phyloP scores from a whole-genome alignment of 805 yeast genomes.

The Candida awuae region DNA sequence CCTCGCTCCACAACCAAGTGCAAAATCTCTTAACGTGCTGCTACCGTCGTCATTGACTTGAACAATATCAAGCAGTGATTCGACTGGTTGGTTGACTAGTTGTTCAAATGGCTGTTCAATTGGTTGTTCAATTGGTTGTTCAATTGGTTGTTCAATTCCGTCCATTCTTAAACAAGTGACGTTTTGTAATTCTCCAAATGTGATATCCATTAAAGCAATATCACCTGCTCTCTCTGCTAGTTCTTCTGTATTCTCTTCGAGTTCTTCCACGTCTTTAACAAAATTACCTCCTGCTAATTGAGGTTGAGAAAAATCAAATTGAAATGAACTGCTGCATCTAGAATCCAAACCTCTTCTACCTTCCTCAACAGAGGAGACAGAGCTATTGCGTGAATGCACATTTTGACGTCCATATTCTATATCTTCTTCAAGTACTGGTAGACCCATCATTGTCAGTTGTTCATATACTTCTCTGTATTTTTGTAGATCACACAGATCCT shows the following conservation, averaged over 20 bases:
- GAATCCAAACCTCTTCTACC: slow-evolving; percentile 7
- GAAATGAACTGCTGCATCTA: slow-evolving; percentile 10
- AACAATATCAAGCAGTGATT: background rate
- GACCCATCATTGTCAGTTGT: background rate
- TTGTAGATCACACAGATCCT: too few relatives aligned
- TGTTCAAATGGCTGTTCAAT: too few relatives aligned
- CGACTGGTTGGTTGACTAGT: too few relatives aligned
- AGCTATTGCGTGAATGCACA: slow-evolving; percentile 2
- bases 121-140: too few relatives aligned
- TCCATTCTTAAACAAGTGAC: background rate
- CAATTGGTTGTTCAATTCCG: background rate
- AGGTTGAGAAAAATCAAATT: slow-evolving; percentile 9
- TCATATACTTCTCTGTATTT: background rate
- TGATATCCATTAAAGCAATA: slow-evolving; percentile 11
- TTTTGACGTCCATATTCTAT: slow-evolving; percentile 9
- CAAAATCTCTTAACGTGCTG: background rate
- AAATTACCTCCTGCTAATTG: slow-evolving; percentile 1
- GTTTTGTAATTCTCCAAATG: background rate
- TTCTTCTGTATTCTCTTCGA: background rate
- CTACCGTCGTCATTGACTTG: background rate
- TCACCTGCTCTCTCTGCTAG: slow-evolving; percentile 4
- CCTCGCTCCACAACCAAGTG: background rate
- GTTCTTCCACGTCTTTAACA: background rate
- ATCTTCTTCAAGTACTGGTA: background rate
- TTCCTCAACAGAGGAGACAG: slow-evolving; percentile 14